Evolutionary conservation across 768 basidiomycete genomes (phyloP).

Genomic region (Suillus variegatus): DNA sequence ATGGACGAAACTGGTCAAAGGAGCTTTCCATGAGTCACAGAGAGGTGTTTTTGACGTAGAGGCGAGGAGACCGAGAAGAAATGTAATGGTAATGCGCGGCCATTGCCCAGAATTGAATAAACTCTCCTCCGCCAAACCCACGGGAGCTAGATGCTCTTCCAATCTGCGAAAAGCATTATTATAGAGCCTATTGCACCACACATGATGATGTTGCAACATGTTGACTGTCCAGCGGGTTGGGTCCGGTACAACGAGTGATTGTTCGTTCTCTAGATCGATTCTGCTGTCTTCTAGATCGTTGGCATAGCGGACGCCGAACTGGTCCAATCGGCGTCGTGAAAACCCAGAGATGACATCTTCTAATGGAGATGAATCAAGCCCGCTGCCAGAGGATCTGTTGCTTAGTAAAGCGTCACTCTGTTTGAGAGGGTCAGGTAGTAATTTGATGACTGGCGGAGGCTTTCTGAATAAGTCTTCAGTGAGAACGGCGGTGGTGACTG

Average conservation of each 20-base stretch:
- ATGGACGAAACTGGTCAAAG: constrained; percentile 30
- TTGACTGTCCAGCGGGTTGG: background rate
- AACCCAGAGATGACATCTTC: background rate
- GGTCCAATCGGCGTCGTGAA: background rate
- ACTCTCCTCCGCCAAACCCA: constrained; percentile 12
- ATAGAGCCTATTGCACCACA: constrained; percentile 5
- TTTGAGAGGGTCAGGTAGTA: background rate
- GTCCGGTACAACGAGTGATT: background rate
- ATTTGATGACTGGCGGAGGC: background rate
- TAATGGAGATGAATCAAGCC: background rate
- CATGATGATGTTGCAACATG: constrained; percentile 7
- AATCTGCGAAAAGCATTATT: background rate
- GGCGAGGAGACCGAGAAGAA: constrained; percentile 31
- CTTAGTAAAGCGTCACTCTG: background rate
- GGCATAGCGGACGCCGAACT: constrained; percentile 16
- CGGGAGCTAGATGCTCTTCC: constrained; percentile 15
- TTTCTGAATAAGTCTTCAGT: constrained; percentile 4
- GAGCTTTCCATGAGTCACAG: constrained; percentile 27
- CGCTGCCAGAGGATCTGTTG: background rate
- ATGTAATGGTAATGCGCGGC: constrained; percentile 34
- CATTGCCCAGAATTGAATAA: constrained; percentile 28
- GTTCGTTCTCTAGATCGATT: constrained; percentile 14
- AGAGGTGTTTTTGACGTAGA: constrained; percentile 17
- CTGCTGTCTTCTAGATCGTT: constrained; percentile 13
- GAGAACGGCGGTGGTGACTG: background rate